These are phyloP conservation scores for Gossypium davidsonii DNA, from an alignment of 441 rosid species.

Conservation along the genomic window DNA sequence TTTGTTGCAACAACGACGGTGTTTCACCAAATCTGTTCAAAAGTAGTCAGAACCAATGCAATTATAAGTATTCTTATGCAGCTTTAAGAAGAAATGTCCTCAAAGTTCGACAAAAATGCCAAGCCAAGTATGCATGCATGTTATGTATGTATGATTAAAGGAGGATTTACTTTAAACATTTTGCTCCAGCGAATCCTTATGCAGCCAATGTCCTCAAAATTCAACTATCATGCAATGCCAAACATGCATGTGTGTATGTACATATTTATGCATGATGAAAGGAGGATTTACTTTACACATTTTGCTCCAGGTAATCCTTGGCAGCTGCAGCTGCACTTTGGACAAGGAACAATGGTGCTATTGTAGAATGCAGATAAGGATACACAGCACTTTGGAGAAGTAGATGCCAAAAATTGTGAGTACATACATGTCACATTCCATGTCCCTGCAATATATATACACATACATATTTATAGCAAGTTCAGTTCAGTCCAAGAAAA, in stretches of 20 bases:
- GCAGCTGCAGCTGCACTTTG: conserved; percentile 70
- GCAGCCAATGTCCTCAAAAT: background rate
- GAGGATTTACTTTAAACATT: too few species aligned
- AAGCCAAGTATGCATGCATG: too few species aligned
- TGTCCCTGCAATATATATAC: conserved; percentile 37
- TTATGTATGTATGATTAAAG: too few species aligned
- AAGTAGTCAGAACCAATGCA: background rate
- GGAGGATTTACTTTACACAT: conserved; percentile 42
- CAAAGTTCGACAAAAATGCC: background rate
- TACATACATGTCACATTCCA: conserved; percentile 75
- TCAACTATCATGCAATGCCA: background rate
- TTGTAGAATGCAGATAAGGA: conserved; percentile 75
- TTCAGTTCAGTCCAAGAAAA: background rate
- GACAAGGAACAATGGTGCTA: conserved; percentile 59
- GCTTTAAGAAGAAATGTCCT: background rate
- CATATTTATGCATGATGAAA: background rate
- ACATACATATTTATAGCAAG: background rate
- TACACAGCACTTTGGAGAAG: conserved; percentile 73
- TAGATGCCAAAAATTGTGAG: conserved; percentile 54
- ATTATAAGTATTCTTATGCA: background rate
- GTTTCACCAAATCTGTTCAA: conserved; percentile 37
- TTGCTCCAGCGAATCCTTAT: too few species aligned
- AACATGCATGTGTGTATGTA: background rate
- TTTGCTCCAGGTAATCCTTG: conserved; percentile 29
- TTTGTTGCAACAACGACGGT: conserved; percentile 34